These are phyloP conservation scores for Boletus sensibilis DNA, from an alignment of 768 basidiomycete genomes.

Conservation along the genomic window DNA sequence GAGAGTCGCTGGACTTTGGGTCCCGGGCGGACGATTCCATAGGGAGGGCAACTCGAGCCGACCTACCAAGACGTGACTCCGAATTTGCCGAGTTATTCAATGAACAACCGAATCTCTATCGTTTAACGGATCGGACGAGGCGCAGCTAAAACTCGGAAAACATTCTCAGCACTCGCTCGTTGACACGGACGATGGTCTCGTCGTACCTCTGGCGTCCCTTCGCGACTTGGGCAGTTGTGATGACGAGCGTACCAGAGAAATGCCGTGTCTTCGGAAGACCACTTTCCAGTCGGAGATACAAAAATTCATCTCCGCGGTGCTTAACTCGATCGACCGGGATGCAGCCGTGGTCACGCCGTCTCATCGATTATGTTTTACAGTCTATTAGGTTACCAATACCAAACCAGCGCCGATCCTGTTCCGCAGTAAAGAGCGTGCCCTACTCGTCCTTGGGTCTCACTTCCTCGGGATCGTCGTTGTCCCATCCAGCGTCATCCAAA, in stretches of 20 bases:
- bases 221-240: slow-evolving; percentile 10
- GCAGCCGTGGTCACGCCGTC: slow-evolving; percentile 5
- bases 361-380: neutral
- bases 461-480: slow-evolving; percentile 24
- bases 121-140: slow-evolving; percentile 3
- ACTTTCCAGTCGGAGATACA: slow-evolving; percentile 25
- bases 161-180: slow-evolving; percentile 12
- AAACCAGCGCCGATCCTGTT: no score
- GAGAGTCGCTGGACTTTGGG: slow-evolving; percentile 40
- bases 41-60: slow-evolving; percentile 28
- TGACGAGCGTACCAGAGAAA: slow-evolving; percentile 21
- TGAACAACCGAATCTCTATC: slow-evolving; percentile 12
- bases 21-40: slow-evolving; percentile 54
- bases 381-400: neutral
- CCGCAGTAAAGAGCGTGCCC: neutral
- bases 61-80: slow-evolving; percentile 25
- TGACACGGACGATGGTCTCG: slow-evolving; percentile 7
- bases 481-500: slow-evolving; percentile 33
- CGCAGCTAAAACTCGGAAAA: slow-evolving; percentile 5
- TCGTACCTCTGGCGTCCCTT: slow-evolving; percentile 20
- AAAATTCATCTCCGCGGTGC: slow-evolving; percentile 22
- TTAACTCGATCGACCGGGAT: neutral
- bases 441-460: slow-evolving; percentile 16
- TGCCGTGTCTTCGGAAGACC: slow-evolving; percentile 28
- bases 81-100: slow-evolving; percentile 33